Evolutionary conservation across 2,329 filamentous ascomycete genomes (phyloP).

Genomic region (Blastomyces silverae): DNA sequence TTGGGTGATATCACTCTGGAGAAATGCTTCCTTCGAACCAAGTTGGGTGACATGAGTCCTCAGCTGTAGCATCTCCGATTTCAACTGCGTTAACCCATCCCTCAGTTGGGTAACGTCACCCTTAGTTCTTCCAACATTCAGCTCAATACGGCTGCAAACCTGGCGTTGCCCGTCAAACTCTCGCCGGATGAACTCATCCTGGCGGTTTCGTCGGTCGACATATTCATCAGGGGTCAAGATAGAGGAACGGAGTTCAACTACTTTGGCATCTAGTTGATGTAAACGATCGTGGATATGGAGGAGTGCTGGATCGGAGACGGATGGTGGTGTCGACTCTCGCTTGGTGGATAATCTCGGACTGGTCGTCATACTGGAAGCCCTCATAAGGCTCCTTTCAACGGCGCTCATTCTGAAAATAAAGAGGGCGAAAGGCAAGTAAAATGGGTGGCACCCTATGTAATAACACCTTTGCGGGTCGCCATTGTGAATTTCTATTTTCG

Average conservation of each 20-base stretch:
- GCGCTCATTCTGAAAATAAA: conserved; percentile 30
- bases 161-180: conserved; percentile 35
- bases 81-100: conserved; percentile 34
- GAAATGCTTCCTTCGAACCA: conserved; percentile 31
- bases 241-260: conserved; percentile 34
- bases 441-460: background rate
- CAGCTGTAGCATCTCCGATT: conserved; percentile 32
- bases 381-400: conserved; percentile 32
- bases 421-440: background rate
- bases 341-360: conserved; percentile 33
- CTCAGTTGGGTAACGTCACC: conserved; percentile 27
- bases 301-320: conserved; percentile 33
- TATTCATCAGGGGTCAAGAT: conserved; percentile 38
- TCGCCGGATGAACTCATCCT: conserved; percentile 36
- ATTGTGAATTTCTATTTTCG: background rate
- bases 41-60: conserved; percentile 31
- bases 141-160: conserved; percentile 34
- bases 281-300: conserved; percentile 36
- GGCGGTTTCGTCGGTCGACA: conserved; percentile 35
- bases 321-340: conserved; percentile 33
- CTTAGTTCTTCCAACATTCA: conserved; percentile 26
- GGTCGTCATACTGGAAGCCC: conserved; percentile 36
- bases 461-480: conserved; percentile 3
- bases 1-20: conserved; percentile 35
- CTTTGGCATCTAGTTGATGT: conserved; percentile 34